Evolutionary conservation across 2,329 filamentous ascomycete genomes (phyloP), one percentile per base, ranked within the genome.

Genomic region (Pezicula radicicola): DNA sequence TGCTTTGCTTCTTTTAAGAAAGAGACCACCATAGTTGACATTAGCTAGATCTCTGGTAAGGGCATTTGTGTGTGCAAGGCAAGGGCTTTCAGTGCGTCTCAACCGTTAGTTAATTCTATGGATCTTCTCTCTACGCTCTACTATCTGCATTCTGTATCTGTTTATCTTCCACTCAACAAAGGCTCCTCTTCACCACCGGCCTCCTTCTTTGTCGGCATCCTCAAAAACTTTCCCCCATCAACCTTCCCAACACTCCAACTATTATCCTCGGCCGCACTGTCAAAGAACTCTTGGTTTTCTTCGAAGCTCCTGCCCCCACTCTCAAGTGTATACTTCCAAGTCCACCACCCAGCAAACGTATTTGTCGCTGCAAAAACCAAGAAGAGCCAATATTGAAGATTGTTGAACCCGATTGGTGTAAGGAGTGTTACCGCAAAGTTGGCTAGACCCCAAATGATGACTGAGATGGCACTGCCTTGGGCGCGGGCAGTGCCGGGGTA

Each of bases 231-330:
- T 3, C 81, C 81, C 1, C 73, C 72, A 36, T 73, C 68, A 6
- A 85, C 76, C 54, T 74, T 77, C 21, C 60, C 63, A 2, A 85
- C 81, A 27, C 70, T 66, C 81, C 81, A 85, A 3, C 68, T 77
- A 4, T 72, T 72, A 2, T 72, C 71, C 43, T 80, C 70, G 42
- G 67, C 69, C 3, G 81, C 80, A 52, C 75, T 73, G 48, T 72
- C 69, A 59, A 84, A 84, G 66, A 83, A 84, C 49, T 75, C 68
- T 62, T 81, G 77, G 55, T 84, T 84, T 58, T 83, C 80, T 55
- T 83, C 80, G 55, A 84, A 84, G 46, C 74, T 78, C 25, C 82
- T 63, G 0, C 80, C 78, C 0, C 81, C 81, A 13, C 73, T 80
- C 63, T 84, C 81, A 0, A 80, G 81, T 27, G 66, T 67, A 53